These are phyloP conservation scores for Cadophora sp. DNA, from an alignment of 2,329 filamentous ascomycete species.

Conservation along the genomic window DNA sequence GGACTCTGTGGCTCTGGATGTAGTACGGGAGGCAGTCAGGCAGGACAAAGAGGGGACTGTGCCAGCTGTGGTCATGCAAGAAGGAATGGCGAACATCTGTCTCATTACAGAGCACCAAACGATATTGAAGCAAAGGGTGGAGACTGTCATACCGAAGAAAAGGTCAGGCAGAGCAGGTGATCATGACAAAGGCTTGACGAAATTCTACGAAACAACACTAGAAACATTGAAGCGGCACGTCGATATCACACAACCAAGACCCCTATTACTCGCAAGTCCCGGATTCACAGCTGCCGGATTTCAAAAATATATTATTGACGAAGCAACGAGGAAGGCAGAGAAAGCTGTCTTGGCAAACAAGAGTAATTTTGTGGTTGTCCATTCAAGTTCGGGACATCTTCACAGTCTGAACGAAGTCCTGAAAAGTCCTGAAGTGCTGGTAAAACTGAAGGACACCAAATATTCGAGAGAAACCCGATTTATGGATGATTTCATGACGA, in stretches of 20 bases:
- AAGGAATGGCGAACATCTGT: constrained; percentile 83
- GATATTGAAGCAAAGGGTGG: constrained; percentile 73
- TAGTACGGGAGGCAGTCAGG: constrained; percentile 79
- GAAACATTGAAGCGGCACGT: constrained; percentile 79
- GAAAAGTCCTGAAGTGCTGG: constrained; percentile 77
- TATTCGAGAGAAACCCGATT: constrained; percentile 83
- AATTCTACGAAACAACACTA: constrained; percentile 81
- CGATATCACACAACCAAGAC: constrained; percentile 73
- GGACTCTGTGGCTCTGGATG: constrained; percentile 86
- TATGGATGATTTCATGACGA: constrained; percentile 83
- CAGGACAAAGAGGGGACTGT: constrained; percentile 82
- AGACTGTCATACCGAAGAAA: constrained; percentile 72
- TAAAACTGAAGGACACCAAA: constrained; percentile 83
- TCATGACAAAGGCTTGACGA: constrained; percentile 73
- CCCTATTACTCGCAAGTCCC: constrained; percentile 84
- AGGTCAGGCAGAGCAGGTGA: constrained; percentile 64
- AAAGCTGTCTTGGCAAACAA: constrained; percentile 72
- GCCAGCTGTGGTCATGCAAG: constrained; percentile 92
- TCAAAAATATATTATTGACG: constrained; percentile 74
- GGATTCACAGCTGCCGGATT: constrained; percentile 88
- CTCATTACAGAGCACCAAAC: constrained; percentile 83
- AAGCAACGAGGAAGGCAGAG: constrained; percentile 64
- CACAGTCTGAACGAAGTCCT: constrained; percentile 90
- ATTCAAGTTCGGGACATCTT: constrained; percentile 84
- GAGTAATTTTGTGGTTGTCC: constrained; percentile 73